Conservation (phyloP, 2,329 filamentous ascomycete species). For the Aaosphaeria arxii region DNA sequence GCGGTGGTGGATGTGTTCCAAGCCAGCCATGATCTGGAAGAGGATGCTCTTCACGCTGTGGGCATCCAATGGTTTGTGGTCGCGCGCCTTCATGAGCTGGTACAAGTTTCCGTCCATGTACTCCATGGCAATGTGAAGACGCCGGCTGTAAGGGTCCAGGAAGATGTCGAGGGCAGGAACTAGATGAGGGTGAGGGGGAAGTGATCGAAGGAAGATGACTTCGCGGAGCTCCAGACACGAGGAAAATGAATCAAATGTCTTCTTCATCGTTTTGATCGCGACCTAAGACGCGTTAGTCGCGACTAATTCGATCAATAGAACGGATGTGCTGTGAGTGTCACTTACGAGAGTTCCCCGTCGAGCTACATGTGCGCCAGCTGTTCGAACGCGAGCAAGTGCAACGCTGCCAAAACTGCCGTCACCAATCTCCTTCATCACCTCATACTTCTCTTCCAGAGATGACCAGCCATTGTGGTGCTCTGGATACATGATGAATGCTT, state of each 20-base stretch:
- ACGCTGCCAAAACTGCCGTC: conserved; percentile 99
- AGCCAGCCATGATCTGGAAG: conserved; percentile 91
- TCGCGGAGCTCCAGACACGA: conserved; percentile 92
- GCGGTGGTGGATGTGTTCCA: conserved; percentile 96
- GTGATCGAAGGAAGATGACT: conserved; percentile 89
- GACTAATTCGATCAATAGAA: not conserved
- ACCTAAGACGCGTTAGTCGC: conserved; percentile 57
- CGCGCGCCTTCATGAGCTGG: conserved; percentile 96
- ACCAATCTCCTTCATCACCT: conserved; percentile 95
- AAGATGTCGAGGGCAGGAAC: conserved; percentile 99
- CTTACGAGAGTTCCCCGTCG: conserved; percentile 85
- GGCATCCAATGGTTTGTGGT: conserved; percentile 90
- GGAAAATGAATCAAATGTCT: conserved; percentile 89
- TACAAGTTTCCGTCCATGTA: conserved; percentile 99
- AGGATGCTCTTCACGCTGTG: conserved; percentile 95
- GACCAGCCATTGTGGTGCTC: conserved; percentile 64
- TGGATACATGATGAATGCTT: conserved; percentile 65
- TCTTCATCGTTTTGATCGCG: conserved; percentile 99
- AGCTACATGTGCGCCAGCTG: conserved; percentile 83
- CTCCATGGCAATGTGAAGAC: conserved; percentile 98
- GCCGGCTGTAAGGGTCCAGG: conserved; percentile 91
- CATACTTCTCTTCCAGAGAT: conserved; percentile 87
- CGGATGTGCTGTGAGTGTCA: conserved; percentile 36
- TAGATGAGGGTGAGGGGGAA: conserved; percentile 84
- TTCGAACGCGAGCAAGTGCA: conserved; percentile 84